These are phyloP conservation scores for Nakazawaea wyomingensis DNA, from an alignment of 805 yeast genomes.

Conservation along the genomic window DNA sequence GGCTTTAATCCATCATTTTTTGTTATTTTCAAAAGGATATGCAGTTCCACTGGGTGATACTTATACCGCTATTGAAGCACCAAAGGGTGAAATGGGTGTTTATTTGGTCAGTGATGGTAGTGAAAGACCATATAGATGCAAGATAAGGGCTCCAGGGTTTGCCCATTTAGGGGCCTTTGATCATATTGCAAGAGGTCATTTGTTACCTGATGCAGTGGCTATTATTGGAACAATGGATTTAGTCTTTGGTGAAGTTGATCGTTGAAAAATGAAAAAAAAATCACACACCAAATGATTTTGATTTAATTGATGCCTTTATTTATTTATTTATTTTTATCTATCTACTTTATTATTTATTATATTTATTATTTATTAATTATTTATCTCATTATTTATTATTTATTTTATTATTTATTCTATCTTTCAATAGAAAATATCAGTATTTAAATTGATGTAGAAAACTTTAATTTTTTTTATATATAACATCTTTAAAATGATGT, in stretches of 20 bases:
- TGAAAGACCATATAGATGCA: constrained; percentile 88
- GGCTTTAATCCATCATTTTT: constrained; percentile 83
- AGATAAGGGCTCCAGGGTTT: constrained; percentile 92
- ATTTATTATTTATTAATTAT: constrained; percentile 5
- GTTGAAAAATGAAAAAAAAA: too few relatives aligned
- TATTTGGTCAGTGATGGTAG: constrained; percentile 84
- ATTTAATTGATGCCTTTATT: neutral
- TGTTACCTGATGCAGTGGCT: constrained; percentile 88
- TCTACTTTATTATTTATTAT: neutral
- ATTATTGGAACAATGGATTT: constrained; percentile 94
- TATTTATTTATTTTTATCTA: neutral
- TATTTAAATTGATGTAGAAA: too few relatives aligned
- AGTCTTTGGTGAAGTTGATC: constrained; percentile 92
- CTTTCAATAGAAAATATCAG: too few relatives aligned
- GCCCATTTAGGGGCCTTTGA: constrained; percentile 88
- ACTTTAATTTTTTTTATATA: neutral
- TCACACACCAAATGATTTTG: neutral
- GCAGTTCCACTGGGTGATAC: constrained; percentile 90
- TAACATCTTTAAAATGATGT: too few relatives aligned
- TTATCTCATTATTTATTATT: neutral
- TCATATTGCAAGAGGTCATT: constrained; percentile 79
- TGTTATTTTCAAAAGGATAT: constrained; percentile 82
- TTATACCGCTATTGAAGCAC: constrained; percentile 88
- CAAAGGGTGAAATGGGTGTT: constrained; percentile 94
- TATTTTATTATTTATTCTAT: constrained; percentile 8